These are phyloP conservation scores for Toxicodendron radicans DNA, from an alignment of 345 rosid genomes.

Conservation along the genomic window DNA sequence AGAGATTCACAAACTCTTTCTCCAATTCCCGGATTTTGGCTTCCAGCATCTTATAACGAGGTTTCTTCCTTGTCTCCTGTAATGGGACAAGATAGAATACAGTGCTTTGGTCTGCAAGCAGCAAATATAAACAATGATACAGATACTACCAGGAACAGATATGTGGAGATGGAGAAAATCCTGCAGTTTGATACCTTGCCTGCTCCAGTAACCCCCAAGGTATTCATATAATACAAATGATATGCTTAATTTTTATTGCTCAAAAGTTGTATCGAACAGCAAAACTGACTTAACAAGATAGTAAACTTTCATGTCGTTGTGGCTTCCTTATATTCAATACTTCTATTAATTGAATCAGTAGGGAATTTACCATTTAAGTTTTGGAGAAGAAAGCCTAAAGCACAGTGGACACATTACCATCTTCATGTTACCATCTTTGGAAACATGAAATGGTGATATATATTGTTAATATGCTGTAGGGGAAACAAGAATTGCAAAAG, in stretches of 20 bases:
- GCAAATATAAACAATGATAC: constrained; percentile 16
- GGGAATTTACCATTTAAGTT: neutral
- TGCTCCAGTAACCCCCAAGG: constrained; percentile 33
- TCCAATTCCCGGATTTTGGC: constrained; percentile 29
- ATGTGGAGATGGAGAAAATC: constrained; percentile 30
- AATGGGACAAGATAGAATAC: constrained; percentile 24
- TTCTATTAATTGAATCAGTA: neutral
- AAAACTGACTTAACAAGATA: constrained; percentile 7
- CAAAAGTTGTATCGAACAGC: neutral
- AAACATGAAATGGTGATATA: neutral
- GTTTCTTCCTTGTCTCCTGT: constrained; percentile 28
- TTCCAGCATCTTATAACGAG: constrained; percentile 26
- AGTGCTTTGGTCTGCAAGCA: constrained; percentile 28
- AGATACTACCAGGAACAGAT: constrained; percentile 20
- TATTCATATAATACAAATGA: constrained; percentile 12
- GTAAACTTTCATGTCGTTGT: neutral
- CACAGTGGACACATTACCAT: neutral
- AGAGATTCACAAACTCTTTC: constrained; percentile 31
- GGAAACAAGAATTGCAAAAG: constrained; percentile 29
- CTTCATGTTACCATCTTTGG: neutral
- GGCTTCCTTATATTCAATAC: constrained; percentile 1
- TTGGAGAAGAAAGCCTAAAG: neutral
- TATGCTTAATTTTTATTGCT: constrained; percentile 6
- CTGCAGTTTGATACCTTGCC: constrained; percentile 34
- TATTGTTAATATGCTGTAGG: constrained; percentile 28